A percentile compares a stretch with the other conserved stretches of the same genome.
Evolutionary conservation across 768 basidiomycete species (phyloP).

Genomic region (Psilocybe sp.): DNA sequence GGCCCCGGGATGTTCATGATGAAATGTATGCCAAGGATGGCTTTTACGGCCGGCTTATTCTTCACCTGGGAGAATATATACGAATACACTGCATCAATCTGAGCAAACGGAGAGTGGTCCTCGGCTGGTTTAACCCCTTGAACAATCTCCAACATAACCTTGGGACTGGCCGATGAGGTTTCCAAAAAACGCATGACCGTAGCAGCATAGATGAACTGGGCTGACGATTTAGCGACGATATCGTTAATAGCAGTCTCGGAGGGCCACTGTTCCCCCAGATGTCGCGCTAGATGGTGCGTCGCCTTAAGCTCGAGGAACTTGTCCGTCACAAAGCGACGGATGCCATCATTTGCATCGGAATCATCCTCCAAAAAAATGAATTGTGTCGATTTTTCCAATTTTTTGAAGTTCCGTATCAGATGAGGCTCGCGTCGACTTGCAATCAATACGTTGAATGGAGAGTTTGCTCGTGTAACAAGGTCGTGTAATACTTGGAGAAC

Average conservation of each 20-base stretch:
- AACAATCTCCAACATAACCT: too few species aligned
- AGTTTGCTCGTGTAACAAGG: not conserved
- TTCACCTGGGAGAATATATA: too few species aligned
- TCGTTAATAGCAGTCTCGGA: not conserved
- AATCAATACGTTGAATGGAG: not conserved
- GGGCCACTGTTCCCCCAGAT: not conserved
- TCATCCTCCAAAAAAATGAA: not conserved
- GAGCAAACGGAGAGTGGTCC: too few species aligned
- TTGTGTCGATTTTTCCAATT: not conserved
- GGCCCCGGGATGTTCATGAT: too few species aligned
- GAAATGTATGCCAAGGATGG: too few species aligned
- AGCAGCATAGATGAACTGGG: constrained; percentile 5
- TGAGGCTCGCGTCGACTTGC: constrained; percentile 2
- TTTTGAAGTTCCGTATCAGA: not conserved
- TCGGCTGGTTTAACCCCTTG: too few species aligned
- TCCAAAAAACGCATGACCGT: constrained; percentile 7
- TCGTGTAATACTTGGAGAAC: not conserved
- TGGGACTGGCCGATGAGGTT: not conserved
- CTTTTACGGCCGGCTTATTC: too few species aligned
- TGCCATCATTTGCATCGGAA: not conserved
- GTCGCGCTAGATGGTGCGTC: not conserved
- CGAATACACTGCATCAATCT: too few species aligned
- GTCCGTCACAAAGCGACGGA: not conserved
- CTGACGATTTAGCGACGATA: not conserved
- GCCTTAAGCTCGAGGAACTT: not conserved